Percentiles rank a stretch among this genome's conserved stretches.
Evolutionary conservation across 306 rosid species (phyloP).

Genomic region (Pterocarpus santalinus): DNA sequence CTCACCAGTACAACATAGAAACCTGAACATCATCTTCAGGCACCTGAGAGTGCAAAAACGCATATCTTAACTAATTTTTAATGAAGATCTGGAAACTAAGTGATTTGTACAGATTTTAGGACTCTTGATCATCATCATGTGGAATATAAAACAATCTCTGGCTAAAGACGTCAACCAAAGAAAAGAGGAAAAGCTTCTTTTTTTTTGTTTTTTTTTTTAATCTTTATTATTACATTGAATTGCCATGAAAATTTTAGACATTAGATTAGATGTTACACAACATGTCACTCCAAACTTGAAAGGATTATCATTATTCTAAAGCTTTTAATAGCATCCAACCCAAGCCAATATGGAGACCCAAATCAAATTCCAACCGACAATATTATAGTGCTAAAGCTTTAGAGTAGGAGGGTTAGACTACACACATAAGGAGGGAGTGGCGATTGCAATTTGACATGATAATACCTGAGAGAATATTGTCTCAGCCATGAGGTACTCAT

Average conservation of each 20-base stretch:
- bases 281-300: background rate
- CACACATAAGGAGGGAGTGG: background rate
- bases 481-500: conserved; percentile 98
- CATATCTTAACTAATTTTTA: background rate
- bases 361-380: conserved; percentile 19
- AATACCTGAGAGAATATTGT: conserved; percentile 98
- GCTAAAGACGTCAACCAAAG: conserved; percentile 36
- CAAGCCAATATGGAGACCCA: conserved; percentile 32
- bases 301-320: conserved; percentile 9
- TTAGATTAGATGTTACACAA: conserved; percentile 12
- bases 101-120: background rate
- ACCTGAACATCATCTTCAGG: background rate
- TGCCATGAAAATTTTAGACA: background rate
- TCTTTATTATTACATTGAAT: background rate
- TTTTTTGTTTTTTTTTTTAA: too few relatives aligned
- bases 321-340: conserved; percentile 8
- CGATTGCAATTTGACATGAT: background rate
- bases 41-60: conserved; percentile 10
- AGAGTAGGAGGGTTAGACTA: background rate
- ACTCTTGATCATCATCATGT: background rate
- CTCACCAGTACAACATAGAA: background rate
- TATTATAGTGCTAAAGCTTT: background rate
- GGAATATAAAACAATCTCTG: background rate
- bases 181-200: background rate
- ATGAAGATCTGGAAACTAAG: background rate